These are phyloP conservation scores for Phytomonas serpens DNA, from an alignment of 208 protist species.

Conservation along the genomic window DNA sequence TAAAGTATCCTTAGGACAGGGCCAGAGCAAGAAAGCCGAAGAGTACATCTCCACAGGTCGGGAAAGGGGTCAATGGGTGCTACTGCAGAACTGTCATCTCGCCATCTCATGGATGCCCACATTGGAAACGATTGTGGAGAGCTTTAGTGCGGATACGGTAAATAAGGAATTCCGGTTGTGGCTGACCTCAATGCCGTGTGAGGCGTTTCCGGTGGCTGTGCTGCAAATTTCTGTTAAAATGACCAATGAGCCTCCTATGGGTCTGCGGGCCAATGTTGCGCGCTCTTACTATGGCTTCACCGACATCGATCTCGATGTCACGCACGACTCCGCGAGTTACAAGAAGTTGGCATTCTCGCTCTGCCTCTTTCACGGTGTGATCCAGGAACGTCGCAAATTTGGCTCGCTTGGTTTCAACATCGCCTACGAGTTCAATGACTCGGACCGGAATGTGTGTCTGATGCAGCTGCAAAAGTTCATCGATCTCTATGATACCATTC, in stretches of 20 bases:
- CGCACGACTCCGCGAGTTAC: constrained; percentile 78
- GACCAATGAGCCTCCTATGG: constrained; percentile 98
- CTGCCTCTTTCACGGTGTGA: constrained; percentile 92
- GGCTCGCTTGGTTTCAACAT: constrained; percentile 96
- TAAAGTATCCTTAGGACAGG: constrained; percentile 95
- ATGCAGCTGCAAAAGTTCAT: constrained; percentile 91
- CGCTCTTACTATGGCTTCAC: constrained; percentile 91
- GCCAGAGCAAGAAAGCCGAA: constrained; percentile 93
- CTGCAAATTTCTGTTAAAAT: constrained; percentile 98
- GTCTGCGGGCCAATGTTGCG: constrained; percentile 94
- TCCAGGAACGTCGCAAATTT: constrained; percentile 93
- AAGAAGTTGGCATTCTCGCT: constrained; percentile 91
- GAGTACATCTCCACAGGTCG: constrained; percentile 79
- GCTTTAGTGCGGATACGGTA: constrained; percentile 88
- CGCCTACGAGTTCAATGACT: constrained; percentile 95
- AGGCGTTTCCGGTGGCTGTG: constrained; percentile 96
- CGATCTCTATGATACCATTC: constrained; percentile 83
- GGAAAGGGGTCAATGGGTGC: constrained; percentile 91
- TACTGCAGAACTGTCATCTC: constrained; percentile 97
- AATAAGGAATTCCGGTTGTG: constrained; percentile 97
- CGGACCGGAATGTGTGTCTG: constrained; percentile 90
- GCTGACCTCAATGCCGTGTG: constrained; percentile 96
- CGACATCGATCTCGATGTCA: constrained; percentile 80
- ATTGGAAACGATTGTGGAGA: constrained; percentile 92
- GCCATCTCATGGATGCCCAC: constrained; percentile 93